Base-by-base conservation (phyloP, 2,329 filamentous ascomycete species). In the Huntiella decipiens region DNA sequence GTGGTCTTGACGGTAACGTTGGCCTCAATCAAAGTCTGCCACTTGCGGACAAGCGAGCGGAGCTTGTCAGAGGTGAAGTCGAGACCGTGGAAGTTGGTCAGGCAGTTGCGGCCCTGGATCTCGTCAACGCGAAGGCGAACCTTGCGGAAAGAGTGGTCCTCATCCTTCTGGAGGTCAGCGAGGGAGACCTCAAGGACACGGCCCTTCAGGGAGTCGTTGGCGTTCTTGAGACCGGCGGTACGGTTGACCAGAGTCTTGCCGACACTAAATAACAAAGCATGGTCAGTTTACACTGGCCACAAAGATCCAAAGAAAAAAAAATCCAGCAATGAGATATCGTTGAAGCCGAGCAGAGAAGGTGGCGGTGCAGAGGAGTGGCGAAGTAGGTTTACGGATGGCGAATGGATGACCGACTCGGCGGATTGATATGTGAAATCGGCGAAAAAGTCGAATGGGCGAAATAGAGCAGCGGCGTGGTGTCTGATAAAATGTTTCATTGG, bases 41-140 rank as follows among this genome's bases (percentile, higher is more conserved):
- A 98, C 76, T 98, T 98, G 73, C 91, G 87, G 60, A 98, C 91
- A 56, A 98, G 81, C 54, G 91, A 96, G 64, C 91, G 84, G 60
- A 98, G 82, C 79, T 98, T 98, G 79, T 98, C 91, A 59, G 91
- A 95, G 65, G 91, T 98, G 82, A 98, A 96, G 73, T 98, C 91
- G 66, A 98, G 79, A 59, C 91, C 91, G 79, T 98, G 87, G 82
- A 98, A 98, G 80, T 95, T 95, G 76, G 91, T 96, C 68, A 98
- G 73, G 74, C 91, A 96, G 81, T 94, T 96, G 80, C 95, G 95
- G 75, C 91, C 91, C 74, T 98, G 91, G 54, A 98, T 79, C 73
- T 98, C 91, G 63, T 98, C 91, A 60, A 96, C 84, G 56, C 91
- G 80, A 64, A 98, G 86, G 77, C 93, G 94, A 66, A 98, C 76